These are phyloP conservation scores for Cadophora gregata DNA, from an alignment of 2,329 filamentous ascomycete genomes.

Conservation along the genomic window DNA sequence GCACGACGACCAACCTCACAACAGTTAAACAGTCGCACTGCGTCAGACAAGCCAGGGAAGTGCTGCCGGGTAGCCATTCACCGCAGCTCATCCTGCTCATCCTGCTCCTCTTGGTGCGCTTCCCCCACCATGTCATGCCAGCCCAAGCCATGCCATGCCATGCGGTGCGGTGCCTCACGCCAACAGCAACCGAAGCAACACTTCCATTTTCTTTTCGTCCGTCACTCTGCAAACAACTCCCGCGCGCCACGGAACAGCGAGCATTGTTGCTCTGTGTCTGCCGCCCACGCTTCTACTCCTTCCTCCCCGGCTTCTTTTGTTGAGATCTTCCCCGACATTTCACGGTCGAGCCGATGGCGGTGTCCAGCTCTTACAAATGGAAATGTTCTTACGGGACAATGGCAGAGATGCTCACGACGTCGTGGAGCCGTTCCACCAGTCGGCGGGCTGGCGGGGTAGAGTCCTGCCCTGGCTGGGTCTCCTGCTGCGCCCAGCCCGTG, in stretches of 20 bases:
- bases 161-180: conserved; percentile 21
- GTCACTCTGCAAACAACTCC: conserved; percentile 17
- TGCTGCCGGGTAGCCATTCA: conserved; percentile 24
- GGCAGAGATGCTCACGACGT: conserved; percentile 21
- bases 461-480: conserved; percentile 8
- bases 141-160: no score
- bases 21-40: conserved; percentile 30
- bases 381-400: conserved; percentile 34
- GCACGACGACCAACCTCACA: conserved; percentile 15
- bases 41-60: conserved; percentile 23
- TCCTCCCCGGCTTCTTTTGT: conserved; percentile 16
- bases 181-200: conserved; percentile 25
- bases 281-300: conserved; percentile 20
- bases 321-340: conserved; percentile 16
- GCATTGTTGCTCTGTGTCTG: neutral
- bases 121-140: conserved; percentile 26
- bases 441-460: conserved; percentile 9
- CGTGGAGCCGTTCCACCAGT: conserved; percentile 6
- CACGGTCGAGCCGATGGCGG: conserved; percentile 9
- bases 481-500: conserved; percentile 5
- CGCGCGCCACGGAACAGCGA: conserved; percentile 3
- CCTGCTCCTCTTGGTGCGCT: neutral
- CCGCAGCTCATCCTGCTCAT: conserved; percentile 17
- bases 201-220: conserved; percentile 30
- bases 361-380: conserved; percentile 33